Base-by-base conservation (phyloP, 2,329 filamentous ascomycete genomes). In the Magnaporthales sp. region DNA sequence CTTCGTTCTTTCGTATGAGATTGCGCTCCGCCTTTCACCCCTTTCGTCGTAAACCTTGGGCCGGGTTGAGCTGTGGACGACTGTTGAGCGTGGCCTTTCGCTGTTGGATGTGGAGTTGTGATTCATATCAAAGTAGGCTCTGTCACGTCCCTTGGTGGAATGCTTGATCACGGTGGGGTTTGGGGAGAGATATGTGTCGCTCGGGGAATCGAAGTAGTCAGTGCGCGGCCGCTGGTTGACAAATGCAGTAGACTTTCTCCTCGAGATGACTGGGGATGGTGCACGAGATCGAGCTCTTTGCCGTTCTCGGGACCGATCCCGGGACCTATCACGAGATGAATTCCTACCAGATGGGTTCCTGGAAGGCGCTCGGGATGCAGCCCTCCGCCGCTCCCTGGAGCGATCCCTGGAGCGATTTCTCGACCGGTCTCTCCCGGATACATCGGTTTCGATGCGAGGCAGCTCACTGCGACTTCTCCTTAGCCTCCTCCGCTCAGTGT, bases 391-490 rank as follows among this genome's bases (percentile, higher is more conserved):
- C 27, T 58, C 51, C 38, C 54, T 29, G n/a, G 64, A 65, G 2
- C 38, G 24, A n/a, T 65, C 54, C n/a, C 64, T 27, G 29, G 51
- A 26, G 7, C 30, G 64, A 22, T 65, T 58, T 26, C 64, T 26
- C 13, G 64, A 27, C 15, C 51, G 64, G 22, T 30, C 29, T 24
- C n/a, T n/a, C 22, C 54, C 31, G 9, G 22, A 74, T 6, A 79
- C 62, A 1, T 79, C 75, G 2, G 82, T 84, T 31, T 81, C 78
- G 15, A 84, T 74, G 6, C 75, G 77, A 4, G 82, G 81, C 5
- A 84, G 70, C 30, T 83, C 77, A 56, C 64, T 65, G 29, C 64
- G 51, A 8, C 64, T 54, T 31, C 64, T 65, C n/a, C 38, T 15
- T 22, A 46, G 38, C 26, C 51, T 58, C 27, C 24, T 65, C 26